Conservation (phyloP, 495 filamentous ascomycete species). For the Lasiosphaeria hispida region DNA sequence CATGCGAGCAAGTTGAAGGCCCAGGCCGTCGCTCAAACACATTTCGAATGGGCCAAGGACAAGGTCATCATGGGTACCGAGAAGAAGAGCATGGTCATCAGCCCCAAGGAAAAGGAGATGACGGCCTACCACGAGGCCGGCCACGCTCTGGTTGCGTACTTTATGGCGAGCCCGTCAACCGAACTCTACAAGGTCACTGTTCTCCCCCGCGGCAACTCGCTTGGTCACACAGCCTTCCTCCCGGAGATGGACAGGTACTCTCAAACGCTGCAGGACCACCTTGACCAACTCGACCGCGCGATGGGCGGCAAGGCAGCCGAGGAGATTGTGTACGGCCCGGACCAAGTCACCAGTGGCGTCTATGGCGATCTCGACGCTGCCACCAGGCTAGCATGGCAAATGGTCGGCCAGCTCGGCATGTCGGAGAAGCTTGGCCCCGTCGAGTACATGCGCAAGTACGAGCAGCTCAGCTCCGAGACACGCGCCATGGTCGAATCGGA, state of each 20-base stretch:
- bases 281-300: slow-evolving; percentile 73
- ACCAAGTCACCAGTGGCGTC: slow-evolving; percentile 82
- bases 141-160: slow-evolving; percentile 85
- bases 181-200: slow-evolving; percentile 96
- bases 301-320: slow-evolving; percentile 95
- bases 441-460: slow-evolving; percentile 75
- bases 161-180: slow-evolving; percentile 62
- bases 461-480: slow-evolving; percentile 78
- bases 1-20: slow-evolving; percentile 81
- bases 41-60: slow-evolving; percentile 98
- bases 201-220: slow-evolving; percentile 79
- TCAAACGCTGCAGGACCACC: slow-evolving; percentile 66
- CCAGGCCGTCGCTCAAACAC: slow-evolving; percentile 65
- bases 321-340: slow-evolving; percentile 83
- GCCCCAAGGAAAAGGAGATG: slow-evolving; percentile 78
- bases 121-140: slow-evolving; percentile 98
- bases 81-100: slow-evolving; percentile 80
- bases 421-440: slow-evolving; percentile 85
- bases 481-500: slow-evolving; percentile 81
- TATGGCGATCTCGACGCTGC: slow-evolving; percentile 65
- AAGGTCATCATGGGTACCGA: slow-evolving; percentile 98
- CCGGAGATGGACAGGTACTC: slow-evolving; percentile 90
- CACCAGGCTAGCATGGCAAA: slow-evolving; percentile 72
- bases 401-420: slow-evolving; percentile 88
- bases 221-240: slow-evolving; percentile 81